Evolutionary conservation across 441 rosid genomes (phyloP).

Genomic region (Croton laevigatus): DNA sequence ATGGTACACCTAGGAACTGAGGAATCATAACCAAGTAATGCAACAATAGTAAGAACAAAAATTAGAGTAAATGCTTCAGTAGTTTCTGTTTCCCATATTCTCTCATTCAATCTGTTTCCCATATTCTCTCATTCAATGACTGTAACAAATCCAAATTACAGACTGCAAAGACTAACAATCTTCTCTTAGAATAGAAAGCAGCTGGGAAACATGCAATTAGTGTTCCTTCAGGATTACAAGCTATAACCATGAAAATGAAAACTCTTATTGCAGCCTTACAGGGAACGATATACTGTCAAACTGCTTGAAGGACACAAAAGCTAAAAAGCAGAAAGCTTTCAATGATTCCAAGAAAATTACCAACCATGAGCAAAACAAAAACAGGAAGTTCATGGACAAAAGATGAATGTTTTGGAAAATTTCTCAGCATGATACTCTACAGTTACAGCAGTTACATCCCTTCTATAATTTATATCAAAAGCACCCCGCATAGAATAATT

Average conservation of each 20-base stretch:
- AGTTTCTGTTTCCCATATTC: not conserved
- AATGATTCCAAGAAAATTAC: not conserved
- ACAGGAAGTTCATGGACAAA: not conserved
- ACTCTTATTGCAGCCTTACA: not conserved
- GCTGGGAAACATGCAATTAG: not conserved
- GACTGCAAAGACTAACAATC: not conserved
- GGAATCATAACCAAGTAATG: not conserved
- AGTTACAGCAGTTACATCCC: not conserved
- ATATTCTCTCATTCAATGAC: not conserved
- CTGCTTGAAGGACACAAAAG: not conserved
- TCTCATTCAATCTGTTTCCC: not conserved
- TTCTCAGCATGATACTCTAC: not conserved
- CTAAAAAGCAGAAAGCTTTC: not conserved
- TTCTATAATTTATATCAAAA: not conserved
- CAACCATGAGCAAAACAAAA: not conserved
- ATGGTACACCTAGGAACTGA: not conserved
- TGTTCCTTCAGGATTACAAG: not conserved
- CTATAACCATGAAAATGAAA: not conserved
- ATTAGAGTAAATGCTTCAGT: not conserved
- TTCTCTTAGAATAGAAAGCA: not conserved
- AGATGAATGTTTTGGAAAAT: not conserved
- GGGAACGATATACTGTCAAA: not conserved
- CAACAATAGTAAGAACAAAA: not conserved
- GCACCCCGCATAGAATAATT: not conserved
- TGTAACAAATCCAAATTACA: not conserved